Evolutionary conservation across 495 filamentous ascomycete genomes (phyloP), one percentile per base, ranked within the genome.

Genomic region (Thermothielavioides terrestris): DNA sequence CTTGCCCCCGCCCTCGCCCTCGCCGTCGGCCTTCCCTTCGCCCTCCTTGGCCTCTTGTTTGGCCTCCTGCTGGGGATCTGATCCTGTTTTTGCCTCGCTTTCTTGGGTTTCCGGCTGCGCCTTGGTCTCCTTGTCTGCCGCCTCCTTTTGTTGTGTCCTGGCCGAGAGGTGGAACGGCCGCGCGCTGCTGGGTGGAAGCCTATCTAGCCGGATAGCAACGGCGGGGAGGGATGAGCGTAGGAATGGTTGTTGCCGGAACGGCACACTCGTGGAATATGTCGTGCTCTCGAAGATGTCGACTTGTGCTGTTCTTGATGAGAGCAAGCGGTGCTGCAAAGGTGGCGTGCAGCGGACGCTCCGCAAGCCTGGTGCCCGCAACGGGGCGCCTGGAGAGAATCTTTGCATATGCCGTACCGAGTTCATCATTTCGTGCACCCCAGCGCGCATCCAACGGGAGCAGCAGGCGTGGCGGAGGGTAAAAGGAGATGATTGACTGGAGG

Each of bases 271-370:
- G 23, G 56, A 22, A 18, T 50, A 52, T 15, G 55, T 46, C 42
- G 59, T 35, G 55, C 41, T 37, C 20, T 52, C 41, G 46, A 52
- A 42, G 39, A 26, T 51, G 22, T 30, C 57, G 26, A 59, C 31
- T 9, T 46, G 53, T 46, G 54, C 21, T 45, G 49, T 61, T 47
- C 27, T 56, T 40, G 53, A 74, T 23, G 72, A 71, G 7, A 76
- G 50, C 73, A 83, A 75, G 62, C 81, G 75, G 67, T 78, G 74
- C 50, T 80, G 82, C 22, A 77, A 71, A 28, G 75, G 75, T 36
- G 76, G 70, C 53, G 72, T 72, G 54, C 76, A 72, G 61, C 70
- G 68, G 49, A 68, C 68, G 58, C 68, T 64, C 53, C 65, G 70
- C 32, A 63, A 56, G 64, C 55, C 51, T 48, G 71, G 63, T 45